Evolutionary conservation across 2,329 filamentous ascomycete genomes (phyloP).

Genomic region (Cyphellophora europaea): DNA sequence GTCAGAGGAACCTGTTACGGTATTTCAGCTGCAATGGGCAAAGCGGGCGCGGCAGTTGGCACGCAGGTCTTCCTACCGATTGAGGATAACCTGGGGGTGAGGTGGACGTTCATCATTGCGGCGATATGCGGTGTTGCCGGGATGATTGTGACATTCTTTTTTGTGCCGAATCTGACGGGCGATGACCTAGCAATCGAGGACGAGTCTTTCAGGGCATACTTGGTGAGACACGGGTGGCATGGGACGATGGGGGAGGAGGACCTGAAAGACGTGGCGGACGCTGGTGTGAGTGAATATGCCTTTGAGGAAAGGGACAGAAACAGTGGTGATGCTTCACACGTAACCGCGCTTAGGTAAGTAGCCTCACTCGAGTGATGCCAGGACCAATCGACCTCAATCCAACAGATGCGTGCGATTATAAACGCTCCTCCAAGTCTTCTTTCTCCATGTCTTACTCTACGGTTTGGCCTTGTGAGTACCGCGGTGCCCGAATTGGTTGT

Average conservation of each 20-base stretch:
- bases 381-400: no score
- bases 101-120: conserved; percentile 42
- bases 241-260: conserved; percentile 37
- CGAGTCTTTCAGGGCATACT: conserved; percentile 34
- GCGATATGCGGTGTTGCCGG: conserved; percentile 41
- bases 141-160: conserved; percentile 38
- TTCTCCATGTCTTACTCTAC: no score
- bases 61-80: conserved; percentile 29
- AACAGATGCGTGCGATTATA: no score
- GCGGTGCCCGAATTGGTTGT: no score
- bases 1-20: conserved; percentile 42
- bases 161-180: conserved; percentile 36
- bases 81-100: background rate
- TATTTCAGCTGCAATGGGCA: conserved; percentile 37
- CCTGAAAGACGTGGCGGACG: conserved; percentile 18
- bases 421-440: no score
- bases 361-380: no score
- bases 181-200: conserved; percentile 36
- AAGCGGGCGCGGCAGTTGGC: conserved; percentile 42
- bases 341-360: no score
- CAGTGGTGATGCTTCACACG: no score
- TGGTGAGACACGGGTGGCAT: conserved; percentile 37
- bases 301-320: background rate
- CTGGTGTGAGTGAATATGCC: background rate
- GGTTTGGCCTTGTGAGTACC: no score